These are phyloP conservation scores for Russula earlei DNA, from an alignment of 768 basidiomycete species.

Conservation along the genomic window DNA sequence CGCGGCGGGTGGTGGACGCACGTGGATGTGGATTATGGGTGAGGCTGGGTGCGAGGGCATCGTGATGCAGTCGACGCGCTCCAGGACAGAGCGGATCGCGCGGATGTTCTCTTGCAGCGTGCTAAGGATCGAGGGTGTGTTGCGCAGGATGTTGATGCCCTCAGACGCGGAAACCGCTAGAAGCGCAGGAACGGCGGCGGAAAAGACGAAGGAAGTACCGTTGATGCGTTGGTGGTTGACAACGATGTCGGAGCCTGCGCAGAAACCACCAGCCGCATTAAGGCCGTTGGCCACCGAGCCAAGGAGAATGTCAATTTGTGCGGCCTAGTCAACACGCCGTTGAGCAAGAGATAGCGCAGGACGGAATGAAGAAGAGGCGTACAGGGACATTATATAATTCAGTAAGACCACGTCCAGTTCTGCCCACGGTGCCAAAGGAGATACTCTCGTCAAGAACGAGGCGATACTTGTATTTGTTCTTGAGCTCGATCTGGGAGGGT, in stretches of 20 bases:
- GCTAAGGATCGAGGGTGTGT: slow-evolving; percentile 64
- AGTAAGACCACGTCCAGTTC: slow-evolving; percentile 90
- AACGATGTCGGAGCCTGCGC: slow-evolving; percentile 75
- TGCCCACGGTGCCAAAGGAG: slow-evolving; percentile 88
- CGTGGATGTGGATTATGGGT: slow-evolving; percentile 78
- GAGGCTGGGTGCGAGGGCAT: slow-evolving; percentile 82
- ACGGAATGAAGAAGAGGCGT: slow-evolving; percentile 24
- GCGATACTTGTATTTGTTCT: slow-evolving; percentile 92
- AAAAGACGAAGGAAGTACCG: slow-evolving; percentile 90
- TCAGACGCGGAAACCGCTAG: slow-evolving; percentile 84
- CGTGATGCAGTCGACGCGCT: slow-evolving; percentile 72
- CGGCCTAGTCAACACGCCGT: not conserved
- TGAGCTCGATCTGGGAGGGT: slow-evolving; percentile 70
- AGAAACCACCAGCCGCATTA: slow-evolving; percentile 85
- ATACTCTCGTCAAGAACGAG: slow-evolving; percentile 89
- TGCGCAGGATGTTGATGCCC: slow-evolving; percentile 70
- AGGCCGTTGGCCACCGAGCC: slow-evolving; percentile 84
- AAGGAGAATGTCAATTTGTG: slow-evolving; percentile 88
- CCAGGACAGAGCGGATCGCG: slow-evolving; percentile 69
- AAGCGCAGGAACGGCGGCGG: slow-evolving; percentile 86
- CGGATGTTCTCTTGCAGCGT: slow-evolving; percentile 75
- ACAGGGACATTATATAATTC: slow-evolving; percentile 92
- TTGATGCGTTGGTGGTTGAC: slow-evolving; percentile 97
- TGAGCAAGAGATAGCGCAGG: not conserved
- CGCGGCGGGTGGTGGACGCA: slow-evolving; percentile 32